Conservation (phyloP, 1,139 yeast species). For the Candida sojae region DNA sequence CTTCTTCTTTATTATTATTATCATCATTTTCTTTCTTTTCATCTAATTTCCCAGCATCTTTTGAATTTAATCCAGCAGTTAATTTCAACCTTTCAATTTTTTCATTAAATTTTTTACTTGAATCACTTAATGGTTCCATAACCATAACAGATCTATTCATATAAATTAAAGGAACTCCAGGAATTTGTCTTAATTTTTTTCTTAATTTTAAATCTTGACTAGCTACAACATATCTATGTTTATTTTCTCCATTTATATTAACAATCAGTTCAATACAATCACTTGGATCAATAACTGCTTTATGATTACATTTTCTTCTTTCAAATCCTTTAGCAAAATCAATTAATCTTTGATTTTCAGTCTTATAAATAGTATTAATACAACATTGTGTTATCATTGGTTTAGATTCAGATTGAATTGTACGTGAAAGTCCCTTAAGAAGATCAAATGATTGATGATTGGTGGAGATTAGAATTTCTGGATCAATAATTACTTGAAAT, state of each 20-base stretch:
- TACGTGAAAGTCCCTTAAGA: slow-evolving; percentile 72
- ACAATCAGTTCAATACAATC: slow-evolving; percentile 80
- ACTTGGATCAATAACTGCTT: slow-evolving; percentile 55
- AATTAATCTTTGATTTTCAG: slow-evolving; percentile 73
- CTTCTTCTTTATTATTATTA: slow-evolving; percentile 19
- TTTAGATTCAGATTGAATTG: slow-evolving; percentile 83
- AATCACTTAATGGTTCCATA: slow-evolving; percentile 87
- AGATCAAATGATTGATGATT: slow-evolving; percentile 68
- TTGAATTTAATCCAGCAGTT: slow-evolving; percentile 72
- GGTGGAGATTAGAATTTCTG: slow-evolving; percentile 68
- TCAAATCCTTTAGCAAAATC: slow-evolving; percentile 80
- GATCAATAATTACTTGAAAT: slow-evolving; percentile 84
- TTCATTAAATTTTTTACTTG: slow-evolving; percentile 58
- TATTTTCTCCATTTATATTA: slow-evolving; percentile 71
- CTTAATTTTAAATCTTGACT: slow-evolving; percentile 76
- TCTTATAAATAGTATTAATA: slow-evolving; percentile 77
- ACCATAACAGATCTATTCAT: slow-evolving; percentile 92
- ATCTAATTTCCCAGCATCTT: slow-evolving; percentile 36
- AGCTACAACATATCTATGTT: slow-evolving; percentile 88
- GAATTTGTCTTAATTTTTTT: slow-evolving; percentile 64
- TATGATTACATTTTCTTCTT: slow-evolving; percentile 65
- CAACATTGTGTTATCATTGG: slow-evolving; percentile 98
- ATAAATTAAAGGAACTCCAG: slow-evolving; percentile 88
- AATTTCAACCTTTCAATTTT: slow-evolving; percentile 66
- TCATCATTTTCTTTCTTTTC: slow-evolving; percentile 20